A percentile compares a stretch with the other conserved stretches of the same genome.
These are phyloP conservation scores for Symmetrospora coprosmae DNA, from an alignment of 768 basidiomycete species.

Conservation along the genomic window DNA sequence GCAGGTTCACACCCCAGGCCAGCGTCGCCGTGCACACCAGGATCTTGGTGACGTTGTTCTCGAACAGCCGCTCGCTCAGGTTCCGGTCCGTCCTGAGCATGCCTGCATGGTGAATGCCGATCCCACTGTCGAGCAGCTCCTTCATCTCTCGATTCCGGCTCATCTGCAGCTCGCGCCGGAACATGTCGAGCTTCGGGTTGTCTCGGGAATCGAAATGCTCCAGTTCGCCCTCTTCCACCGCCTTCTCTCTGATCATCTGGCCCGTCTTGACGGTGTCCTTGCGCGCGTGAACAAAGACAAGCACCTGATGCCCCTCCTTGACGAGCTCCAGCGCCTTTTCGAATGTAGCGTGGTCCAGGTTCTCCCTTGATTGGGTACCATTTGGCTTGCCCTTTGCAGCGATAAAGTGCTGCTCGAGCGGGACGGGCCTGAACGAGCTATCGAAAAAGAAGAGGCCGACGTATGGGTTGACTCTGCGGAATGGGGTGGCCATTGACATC, in stretches of 20 bases:
- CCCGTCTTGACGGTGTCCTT: slow-evolving; percentile 96
- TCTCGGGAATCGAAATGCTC: slow-evolving; percentile 70
- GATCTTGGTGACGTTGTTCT: slow-evolving; percentile 79
- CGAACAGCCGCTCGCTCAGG: slow-evolving; percentile 88
- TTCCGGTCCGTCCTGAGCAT: slow-evolving; percentile 90
- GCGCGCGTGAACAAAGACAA: slow-evolving; percentile 97
- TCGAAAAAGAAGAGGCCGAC: slow-evolving; percentile 94
- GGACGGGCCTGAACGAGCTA: slow-evolving; percentile 88
- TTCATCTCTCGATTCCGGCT: slow-evolving; percentile 95
- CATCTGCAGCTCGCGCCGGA: slow-evolving; percentile 59
- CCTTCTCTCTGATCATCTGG: slow-evolving; percentile 59
- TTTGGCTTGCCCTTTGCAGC: slow-evolving; percentile 80
- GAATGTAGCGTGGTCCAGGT: slow-evolving; percentile 74
- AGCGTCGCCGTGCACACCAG: slow-evolving; percentile 94
- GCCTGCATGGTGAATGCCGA: slow-evolving; percentile 93
- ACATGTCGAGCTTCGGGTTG: slow-evolving; percentile 62
- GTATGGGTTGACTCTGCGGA: slow-evolving; percentile 62
- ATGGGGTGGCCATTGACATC: too few species aligned
- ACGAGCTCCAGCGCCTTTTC: slow-evolving; percentile 82
- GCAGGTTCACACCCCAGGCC: slow-evolving; percentile 98
- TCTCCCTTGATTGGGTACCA: slow-evolving; percentile 56
- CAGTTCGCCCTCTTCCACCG: slow-evolving; percentile 49
- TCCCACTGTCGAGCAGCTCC: slow-evolving; percentile 73
- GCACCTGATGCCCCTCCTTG: slow-evolving; percentile 85
- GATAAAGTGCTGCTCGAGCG: slow-evolving; percentile 91